Evolutionary conservation across 2,329 filamentous ascomycete species (phyloP).

Genomic region (Cladosporium sp.): DNA sequence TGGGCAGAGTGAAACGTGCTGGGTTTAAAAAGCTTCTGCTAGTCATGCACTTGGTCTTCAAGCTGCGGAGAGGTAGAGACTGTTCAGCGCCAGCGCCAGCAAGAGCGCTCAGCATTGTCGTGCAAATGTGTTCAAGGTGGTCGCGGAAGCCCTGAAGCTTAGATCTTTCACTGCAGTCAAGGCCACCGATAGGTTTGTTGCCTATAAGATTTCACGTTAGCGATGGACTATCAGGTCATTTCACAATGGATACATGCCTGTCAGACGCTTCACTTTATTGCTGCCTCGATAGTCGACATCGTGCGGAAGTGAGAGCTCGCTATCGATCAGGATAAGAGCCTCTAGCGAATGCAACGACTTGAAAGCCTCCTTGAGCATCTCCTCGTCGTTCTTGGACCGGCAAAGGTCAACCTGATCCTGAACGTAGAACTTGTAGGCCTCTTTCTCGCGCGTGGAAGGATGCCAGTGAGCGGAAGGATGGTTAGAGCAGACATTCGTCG

Average conservation of each 20-base stretch:
- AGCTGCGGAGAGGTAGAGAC: constrained; percentile 10
- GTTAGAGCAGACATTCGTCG: constrained; percentile 15
- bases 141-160: constrained; percentile 11
- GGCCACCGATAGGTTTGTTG: neutral
- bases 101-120: constrained; percentile 15
- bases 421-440: constrained; percentile 22
- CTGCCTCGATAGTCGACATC: constrained; percentile 17
- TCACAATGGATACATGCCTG: neutral
- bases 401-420: constrained; percentile 21
- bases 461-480: constrained; percentile 15
- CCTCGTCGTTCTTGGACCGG: constrained; percentile 14
- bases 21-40: neutral
- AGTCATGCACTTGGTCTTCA: neutral
- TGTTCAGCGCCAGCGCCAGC: constrained; percentile 11
- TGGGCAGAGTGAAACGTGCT: constrained; percentile 11
- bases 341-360: constrained; percentile 16
- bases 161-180: neutral
- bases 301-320: neutral
- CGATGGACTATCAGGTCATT: neutral
- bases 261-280: constrained; percentile 19
- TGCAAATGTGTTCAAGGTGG: constrained; percentile 18
- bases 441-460: constrained; percentile 19
- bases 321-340: constrained; percentile 13
- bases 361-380: constrained; percentile 22
- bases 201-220: neutral